Base-by-base conservation (phyloP, 768 basidiomycete species). In the Boletellus ananiceps region DNA sequence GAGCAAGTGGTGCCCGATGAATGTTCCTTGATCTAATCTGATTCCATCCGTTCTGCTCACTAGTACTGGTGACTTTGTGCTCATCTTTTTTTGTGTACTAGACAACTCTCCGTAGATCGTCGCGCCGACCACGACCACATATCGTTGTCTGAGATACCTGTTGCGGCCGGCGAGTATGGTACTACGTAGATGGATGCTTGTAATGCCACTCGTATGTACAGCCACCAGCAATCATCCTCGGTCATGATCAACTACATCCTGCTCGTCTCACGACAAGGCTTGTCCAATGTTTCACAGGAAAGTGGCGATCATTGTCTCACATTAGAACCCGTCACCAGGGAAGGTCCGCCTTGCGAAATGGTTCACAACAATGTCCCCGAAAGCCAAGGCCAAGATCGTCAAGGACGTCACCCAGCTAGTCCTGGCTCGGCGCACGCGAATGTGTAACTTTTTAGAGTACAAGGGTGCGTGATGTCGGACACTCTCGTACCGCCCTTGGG, bases 401-500 rank as follows among this genome's bases (percentile, higher is more conserved):
- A 93, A 92, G 71, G 95, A 98, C 63, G 88, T 97, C 27, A 94
- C 93, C 1, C 91, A 93, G 68, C 79, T 96, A 32, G 93, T 97
- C 27, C 75, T 95, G 39, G 88, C 85, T 44, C 79, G 95, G 44
- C 78, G 88, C 50, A 89, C 88, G 43, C 77, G 87, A 47, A 94
- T 93, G 91, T 96, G 93, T 65, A 98, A 97, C 70, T 87, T 98
- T 61, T 69, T 97, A 35, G 95, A 98, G 66, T 96, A 96, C 75
- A 96, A 94, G 74, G 94, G 94, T 86, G 51, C 57, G 80, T 51
- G 0, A 11, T 32, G 2, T 44, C 23, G 31, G 14, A 12, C 19
- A 19, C 13, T 27, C 14, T 25, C n/a, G 35, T 19, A 19, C 19
- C 19, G 19, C 19, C 19, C 19, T 19, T 19, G 19, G 36, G 36